phyloP scores from a whole-genome alignment of 768 basidiomycete species.

The Panellus pusillus region DNA sequence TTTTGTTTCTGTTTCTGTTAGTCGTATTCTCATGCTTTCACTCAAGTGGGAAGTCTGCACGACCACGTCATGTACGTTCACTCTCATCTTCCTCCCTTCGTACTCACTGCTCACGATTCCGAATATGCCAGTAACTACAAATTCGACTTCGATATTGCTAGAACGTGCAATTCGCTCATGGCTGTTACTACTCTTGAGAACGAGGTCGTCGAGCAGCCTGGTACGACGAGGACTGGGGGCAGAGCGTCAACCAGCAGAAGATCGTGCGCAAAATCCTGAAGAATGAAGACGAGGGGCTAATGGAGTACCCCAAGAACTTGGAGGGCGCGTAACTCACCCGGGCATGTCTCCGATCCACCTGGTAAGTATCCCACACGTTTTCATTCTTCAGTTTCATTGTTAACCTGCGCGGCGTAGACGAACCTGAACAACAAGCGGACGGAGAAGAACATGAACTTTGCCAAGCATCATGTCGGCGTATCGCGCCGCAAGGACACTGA shows the following conservation, averaged over 20 bases:
- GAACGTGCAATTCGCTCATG: slow-evolving; percentile 56
- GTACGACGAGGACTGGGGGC: slow-evolving; percentile 61
- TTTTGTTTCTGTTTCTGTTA: not conserved
- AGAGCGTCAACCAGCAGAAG: slow-evolving; percentile 52
- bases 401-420: slow-evolving; percentile 35
- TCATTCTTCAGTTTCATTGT: no score
- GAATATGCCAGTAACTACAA: slow-evolving; percentile 24
- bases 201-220: slow-evolving; percentile 54
- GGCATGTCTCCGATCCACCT: slow-evolving; percentile 55
- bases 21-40: not conserved
- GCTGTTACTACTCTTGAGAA: slow-evolving; percentile 47
- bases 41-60: slow-evolving; percentile 61
- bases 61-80: slow-evolving; percentile 54
- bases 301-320: slow-evolving; percentile 54
- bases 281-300: slow-evolving; percentile 50
- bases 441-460: slow-evolving; percentile 65
- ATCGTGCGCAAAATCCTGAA: slow-evolving; percentile 47
- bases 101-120: no score
- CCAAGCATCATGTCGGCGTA: slow-evolving; percentile 60
- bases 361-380: slow-evolving; percentile 30
- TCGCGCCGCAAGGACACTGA: slow-evolving; percentile 62
- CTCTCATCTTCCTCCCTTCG: not conserved
- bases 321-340: slow-evolving; percentile 52
- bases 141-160: slow-evolving; percentile 66
- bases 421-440: slow-evolving; percentile 61